Conservation (phyloP, 306 rosid species). For the Dryas octopetala region DNA sequence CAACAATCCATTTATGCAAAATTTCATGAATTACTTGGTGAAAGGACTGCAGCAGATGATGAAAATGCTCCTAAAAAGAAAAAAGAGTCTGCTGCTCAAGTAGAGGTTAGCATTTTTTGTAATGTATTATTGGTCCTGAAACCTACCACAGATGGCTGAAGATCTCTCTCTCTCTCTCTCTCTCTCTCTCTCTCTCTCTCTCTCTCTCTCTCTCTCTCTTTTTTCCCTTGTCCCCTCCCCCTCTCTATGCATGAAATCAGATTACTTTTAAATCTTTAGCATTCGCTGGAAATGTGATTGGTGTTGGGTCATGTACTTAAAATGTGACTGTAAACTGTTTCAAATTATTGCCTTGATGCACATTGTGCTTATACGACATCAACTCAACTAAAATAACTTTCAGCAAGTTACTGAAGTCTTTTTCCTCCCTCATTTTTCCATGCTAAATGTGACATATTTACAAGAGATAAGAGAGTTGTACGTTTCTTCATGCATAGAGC, state of each 20-base stretch:
- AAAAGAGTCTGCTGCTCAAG: no score
- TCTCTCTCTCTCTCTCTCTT: neutral
- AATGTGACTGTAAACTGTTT: neutral
- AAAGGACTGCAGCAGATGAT: no score
- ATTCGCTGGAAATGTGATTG: neutral
- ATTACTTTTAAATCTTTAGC: neutral
- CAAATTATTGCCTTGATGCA: neutral
- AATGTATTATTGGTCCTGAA: no score
- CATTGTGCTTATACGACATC: neutral
- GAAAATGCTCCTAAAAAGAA: no score
- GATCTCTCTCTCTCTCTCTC: no score
- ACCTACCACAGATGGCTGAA: no score
- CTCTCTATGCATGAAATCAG: no score
- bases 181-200: no score
- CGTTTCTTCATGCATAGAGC: neutral
- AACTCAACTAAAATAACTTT: neutral
- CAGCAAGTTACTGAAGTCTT: neutral
- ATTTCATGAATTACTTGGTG: no score
- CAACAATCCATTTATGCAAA: no score
- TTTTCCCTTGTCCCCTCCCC: no score
- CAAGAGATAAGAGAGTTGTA: neutral
- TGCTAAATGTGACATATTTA: neutral
- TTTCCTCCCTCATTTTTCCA: neutral
- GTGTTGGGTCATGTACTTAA: neutral
- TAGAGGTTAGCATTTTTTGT: no score